A percentile compares a stretch with the other conserved stretches of the same genome.
Conservation (phyloP, 495 filamentous ascomycete species). For the Oleoguttula mirabilis region DNA sequence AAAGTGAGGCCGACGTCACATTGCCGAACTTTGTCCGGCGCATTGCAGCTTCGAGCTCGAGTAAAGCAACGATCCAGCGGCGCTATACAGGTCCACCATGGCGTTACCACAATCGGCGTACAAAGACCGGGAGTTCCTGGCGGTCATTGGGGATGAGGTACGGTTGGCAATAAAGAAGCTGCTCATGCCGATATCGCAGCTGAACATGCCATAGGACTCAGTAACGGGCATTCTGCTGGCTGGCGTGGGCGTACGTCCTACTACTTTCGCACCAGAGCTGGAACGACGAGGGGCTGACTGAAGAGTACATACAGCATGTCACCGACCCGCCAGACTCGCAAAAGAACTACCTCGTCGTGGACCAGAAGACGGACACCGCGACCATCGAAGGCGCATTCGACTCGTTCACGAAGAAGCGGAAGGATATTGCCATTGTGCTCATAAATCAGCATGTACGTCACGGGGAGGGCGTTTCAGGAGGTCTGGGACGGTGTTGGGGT, state of each 20-base stretch:
- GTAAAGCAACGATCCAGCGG: too few relatives aligned
- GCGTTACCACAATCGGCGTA: constrained; percentile 44
- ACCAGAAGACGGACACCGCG: constrained; percentile 75
- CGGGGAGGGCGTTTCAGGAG: not conserved
- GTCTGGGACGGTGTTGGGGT: not conserved
- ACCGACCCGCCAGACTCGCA: constrained; percentile 70
- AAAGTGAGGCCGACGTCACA: too few relatives aligned
- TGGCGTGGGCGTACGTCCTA: constrained; percentile 70
- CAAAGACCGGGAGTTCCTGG: constrained; percentile 90
- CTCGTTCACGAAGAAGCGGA: constrained; percentile 71
- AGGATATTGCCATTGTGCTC: constrained; percentile 89
- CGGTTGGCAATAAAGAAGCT: constrained; percentile 37
- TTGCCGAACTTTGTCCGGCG: too few relatives aligned
- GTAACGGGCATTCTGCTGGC: constrained; percentile 90
- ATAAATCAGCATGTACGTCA: constrained; percentile 91
- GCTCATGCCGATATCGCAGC: constrained; percentile 17
- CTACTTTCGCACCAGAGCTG: not conserved
- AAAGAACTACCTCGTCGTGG: constrained; percentile 96
- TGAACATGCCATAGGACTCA: constrained; percentile 49
- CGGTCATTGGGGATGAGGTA: constrained; percentile 98
- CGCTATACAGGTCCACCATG: too few relatives aligned
- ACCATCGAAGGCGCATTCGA: constrained; percentile 88
- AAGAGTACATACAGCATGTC: constrained; percentile 46
- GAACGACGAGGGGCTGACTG: not conserved
- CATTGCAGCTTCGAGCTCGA: too few relatives aligned